Conservation (phyloP, 1,284 basidiomycete species). For the Apiotrichum veenhuisii region DNA sequence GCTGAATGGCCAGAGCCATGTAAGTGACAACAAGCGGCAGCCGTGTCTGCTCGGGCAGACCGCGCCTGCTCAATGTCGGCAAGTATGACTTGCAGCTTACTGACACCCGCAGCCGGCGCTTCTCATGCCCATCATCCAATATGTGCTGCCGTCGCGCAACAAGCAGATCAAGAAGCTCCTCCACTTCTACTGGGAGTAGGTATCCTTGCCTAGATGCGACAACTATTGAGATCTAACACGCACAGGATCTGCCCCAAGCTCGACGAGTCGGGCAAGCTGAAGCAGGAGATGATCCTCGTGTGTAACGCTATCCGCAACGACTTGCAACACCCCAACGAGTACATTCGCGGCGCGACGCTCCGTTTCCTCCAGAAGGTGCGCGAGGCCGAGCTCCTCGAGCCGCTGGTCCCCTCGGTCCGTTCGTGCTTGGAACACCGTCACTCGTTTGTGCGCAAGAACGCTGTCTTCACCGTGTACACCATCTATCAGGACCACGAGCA, state of each 20-base stretch:
- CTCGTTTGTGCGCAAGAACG: slow-evolving; percentile 97
- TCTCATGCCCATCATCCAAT: slow-evolving; percentile 99
- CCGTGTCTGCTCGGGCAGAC: no score
- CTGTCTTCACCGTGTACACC: slow-evolving; percentile 91
- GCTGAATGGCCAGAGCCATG: slow-evolving; percentile 83
- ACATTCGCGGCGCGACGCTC: slow-evolving; percentile 94
- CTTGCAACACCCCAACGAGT: slow-evolving; percentile 99
- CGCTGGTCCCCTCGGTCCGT: slow-evolving; percentile 88
- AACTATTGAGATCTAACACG: not conserved
- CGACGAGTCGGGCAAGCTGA: slow-evolving; percentile 93
- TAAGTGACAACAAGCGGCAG: slow-evolving; percentile 27
- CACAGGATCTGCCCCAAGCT: slow-evolving; percentile 85
- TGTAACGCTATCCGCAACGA: slow-evolving; percentile 98
- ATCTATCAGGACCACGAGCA: slow-evolving; percentile 93
- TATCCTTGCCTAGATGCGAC: no score
- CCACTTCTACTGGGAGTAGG: slow-evolving; percentile 95
- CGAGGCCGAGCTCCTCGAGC: slow-evolving; percentile 92
- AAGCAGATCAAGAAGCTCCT: slow-evolving; percentile 98
- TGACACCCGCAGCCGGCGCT: slow-evolving; percentile 66
- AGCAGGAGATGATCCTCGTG: slow-evolving; percentile 99
- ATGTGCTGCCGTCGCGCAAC: slow-evolving; percentile 87
- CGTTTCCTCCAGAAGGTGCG: slow-evolving; percentile 95
- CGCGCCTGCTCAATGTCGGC: not conserved
- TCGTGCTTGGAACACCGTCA: slow-evolving; percentile 96
- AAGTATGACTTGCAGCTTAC: not conserved